These are phyloP conservation scores for Poa pratensis DNA, from an alignment of 176 grass and related monocot genomes.

Conservation along the genomic window DNA sequence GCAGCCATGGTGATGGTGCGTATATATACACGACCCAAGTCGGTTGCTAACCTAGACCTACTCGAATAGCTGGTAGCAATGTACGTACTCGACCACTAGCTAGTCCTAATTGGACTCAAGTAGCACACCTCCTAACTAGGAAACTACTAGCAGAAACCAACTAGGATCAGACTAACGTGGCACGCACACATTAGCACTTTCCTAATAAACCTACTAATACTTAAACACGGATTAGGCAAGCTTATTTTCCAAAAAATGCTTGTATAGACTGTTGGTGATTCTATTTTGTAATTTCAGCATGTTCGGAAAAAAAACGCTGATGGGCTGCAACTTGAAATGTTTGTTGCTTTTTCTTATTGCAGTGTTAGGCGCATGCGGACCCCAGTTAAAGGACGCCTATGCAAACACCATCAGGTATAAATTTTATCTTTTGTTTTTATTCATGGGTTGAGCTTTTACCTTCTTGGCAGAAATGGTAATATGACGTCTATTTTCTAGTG, in stretches of 20 bases:
- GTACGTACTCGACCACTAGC: no score
- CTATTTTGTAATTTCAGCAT: neutral
- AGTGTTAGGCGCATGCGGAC: slow-evolving; percentile 83
- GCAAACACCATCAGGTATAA: slow-evolving; percentile 93
- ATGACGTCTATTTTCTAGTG: slow-evolving; percentile 52
- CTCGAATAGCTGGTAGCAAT: no score
- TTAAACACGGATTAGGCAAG: no score
- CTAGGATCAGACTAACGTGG: no score
- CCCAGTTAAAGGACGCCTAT: slow-evolving; percentile 83
- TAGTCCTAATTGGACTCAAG: no score
- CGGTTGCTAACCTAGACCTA: no score
- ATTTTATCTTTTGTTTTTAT: slow-evolving; percentile 41
- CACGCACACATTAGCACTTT: no score
- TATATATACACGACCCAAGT: no score
- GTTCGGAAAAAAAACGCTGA: slow-evolving; percentile 29
- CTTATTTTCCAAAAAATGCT: neutral
- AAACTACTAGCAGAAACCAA: no score
- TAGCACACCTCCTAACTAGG: no score
- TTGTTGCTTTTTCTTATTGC: slow-evolving; percentile 41
- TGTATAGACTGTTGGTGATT: slow-evolving; percentile 18
- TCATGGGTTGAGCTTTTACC: neutral
- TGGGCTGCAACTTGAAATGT: slow-evolving; percentile 12
- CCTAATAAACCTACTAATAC: no score
- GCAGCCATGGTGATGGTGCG: no score
- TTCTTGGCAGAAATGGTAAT: slow-evolving; percentile 34